phyloP scores from a whole-genome alignment of 495 filamentous ascomycete genomes.

The Lichina pygmaea region DNA sequence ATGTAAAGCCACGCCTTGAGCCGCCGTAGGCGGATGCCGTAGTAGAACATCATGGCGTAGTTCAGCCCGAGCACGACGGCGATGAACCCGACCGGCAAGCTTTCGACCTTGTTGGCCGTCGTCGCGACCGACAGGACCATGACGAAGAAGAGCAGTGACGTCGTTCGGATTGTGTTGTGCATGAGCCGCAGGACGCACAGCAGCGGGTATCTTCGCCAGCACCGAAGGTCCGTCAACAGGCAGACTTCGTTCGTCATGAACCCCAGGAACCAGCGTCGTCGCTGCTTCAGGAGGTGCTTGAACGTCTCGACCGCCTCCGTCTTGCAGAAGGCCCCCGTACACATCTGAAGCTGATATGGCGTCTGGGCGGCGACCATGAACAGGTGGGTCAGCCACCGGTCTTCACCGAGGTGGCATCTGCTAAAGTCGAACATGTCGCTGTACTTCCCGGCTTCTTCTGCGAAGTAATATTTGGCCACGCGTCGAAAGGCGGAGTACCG shows the following conservation, averaged over 20 bases:
- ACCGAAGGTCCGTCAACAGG: conserved; percentile 82
- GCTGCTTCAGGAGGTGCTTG: conserved; percentile 69
- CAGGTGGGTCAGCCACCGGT: conserved; percentile 90
- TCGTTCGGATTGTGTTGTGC: conserved; percentile 93
- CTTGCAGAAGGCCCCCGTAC: conserved; percentile 92
- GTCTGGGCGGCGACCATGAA: conserved; percentile 96
- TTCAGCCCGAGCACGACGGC: conserved; percentile 86
- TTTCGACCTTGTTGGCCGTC: conserved; percentile 45
- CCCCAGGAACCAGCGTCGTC: conserved; percentile 87
- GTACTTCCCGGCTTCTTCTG: conserved; percentile 87
- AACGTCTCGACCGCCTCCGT: conserved; percentile 90
- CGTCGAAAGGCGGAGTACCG: conserved; percentile 89
- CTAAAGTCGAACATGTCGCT: conserved; percentile 93
- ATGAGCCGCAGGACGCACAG: conserved; percentile 74
- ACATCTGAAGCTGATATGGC: conserved; percentile 90
- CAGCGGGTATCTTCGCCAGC: conserved; percentile 81
- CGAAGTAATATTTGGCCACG: conserved; percentile 98
- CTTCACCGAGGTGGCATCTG: conserved; percentile 87
- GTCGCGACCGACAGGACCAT: conserved; percentile 73
- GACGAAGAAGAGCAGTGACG: conserved; percentile 85
- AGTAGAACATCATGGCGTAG: conserved; percentile 91
- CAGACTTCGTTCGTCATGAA: conserved; percentile 98
- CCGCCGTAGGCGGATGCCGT: conserved; percentile 59
- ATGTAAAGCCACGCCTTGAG: conserved; percentile 91
- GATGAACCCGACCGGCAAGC: conserved; percentile 84